Evolutionary conservation across 495 filamentous ascomycete species (phyloP).

Genomic region (Aspergillus funiculosus): DNA sequence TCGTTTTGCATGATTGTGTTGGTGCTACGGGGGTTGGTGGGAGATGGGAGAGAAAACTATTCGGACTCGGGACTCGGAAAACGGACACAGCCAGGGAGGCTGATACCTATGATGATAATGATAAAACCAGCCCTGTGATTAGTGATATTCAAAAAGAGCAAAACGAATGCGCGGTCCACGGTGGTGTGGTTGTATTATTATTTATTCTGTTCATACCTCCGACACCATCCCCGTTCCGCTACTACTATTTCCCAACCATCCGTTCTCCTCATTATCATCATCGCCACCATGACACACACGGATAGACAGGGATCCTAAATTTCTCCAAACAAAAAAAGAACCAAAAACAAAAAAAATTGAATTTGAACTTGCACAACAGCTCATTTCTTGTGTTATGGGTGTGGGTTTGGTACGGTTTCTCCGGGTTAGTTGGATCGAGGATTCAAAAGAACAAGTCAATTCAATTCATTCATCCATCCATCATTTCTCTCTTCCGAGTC

Average conservation of each 20-base stretch:
- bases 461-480: too few relatives aligned
- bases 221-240: too few relatives aligned
- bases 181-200: slow-evolving; percentile 6
- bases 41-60: slow-evolving; percentile 11
- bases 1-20: slow-evolving; percentile 18
- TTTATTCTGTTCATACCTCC: not conserved
- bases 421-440: too few relatives aligned
- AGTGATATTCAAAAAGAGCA: slow-evolving; percentile 5
- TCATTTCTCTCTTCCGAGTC: too few relatives aligned
- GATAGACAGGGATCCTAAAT: slow-evolving; percentile 5
- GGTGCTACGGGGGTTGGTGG: slow-evolving; percentile 13
- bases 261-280: too few relatives aligned
- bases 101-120: slow-evolving; percentile 13
- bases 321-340: too few relatives aligned
- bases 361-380: too few relatives aligned
- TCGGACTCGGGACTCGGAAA: slow-evolving; percentile 14
- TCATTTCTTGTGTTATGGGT: too few relatives aligned
- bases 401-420: too few relatives aligned
- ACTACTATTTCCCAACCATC: not conserved
- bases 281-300: slow-evolving; percentile 4
- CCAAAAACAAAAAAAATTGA: too few relatives aligned
- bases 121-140: slow-evolving; percentile 13
- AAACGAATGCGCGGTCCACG: slow-evolving; percentile 6
- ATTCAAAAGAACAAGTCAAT: too few relatives aligned
- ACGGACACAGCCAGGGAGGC: slow-evolving; percentile 11